Base-by-base conservation (phyloP, 441 rosid species). In the Pelargonium fulgidum region DNA sequence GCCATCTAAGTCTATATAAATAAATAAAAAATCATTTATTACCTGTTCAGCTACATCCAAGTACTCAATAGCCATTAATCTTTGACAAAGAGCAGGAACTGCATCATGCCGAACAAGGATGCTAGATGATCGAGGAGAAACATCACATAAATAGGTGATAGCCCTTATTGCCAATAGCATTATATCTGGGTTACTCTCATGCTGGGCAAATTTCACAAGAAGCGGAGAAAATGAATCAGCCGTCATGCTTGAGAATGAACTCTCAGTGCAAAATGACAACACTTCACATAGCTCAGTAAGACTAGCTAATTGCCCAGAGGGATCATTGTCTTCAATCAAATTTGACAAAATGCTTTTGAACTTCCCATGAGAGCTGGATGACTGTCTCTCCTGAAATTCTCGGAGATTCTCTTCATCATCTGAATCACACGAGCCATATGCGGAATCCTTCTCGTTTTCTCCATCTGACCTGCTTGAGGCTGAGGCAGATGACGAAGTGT, bases 41-140 rank as follows among this genome's bases (percentile, higher is more conserved):
- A 90, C 99, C 97, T 92, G 97, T 76, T 95, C 99, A 68, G 99
- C 99, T 47, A 95, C 96, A 79, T 95, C 99, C 82, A 89, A 71
- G 78, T 95, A 90, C 77, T 90, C 98, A 71, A 89, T 85, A 62
- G 84, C 86, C 83, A 83, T 72, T 71, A 95, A 84, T 72, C 84
- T 84, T 75, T 89, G 83, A 77, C 99, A 95, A 71, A 95, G 92
- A 68, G 91, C 89, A 79, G 93, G 85, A 78, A 92, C 79, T 0
- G 91, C 90, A 65, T 85, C 93, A 76, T 95, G 95, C 47, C 84
- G 83, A 71, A 90, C 89, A 79, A 95, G 96, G 69, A 82, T 74
- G 52, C 68, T 69, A 39, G 97, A 83, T 68, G 98, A 90, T 64
- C 81, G 85, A n/a, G 99, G 98, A 79, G 82, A 95, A 64, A 89